Percentiles rank a stretch among this genome's conserved stretches.
Evolutionary conservation across 73 alveolate species (phyloP).

Genomic region (Loxodes magnus): DNA sequence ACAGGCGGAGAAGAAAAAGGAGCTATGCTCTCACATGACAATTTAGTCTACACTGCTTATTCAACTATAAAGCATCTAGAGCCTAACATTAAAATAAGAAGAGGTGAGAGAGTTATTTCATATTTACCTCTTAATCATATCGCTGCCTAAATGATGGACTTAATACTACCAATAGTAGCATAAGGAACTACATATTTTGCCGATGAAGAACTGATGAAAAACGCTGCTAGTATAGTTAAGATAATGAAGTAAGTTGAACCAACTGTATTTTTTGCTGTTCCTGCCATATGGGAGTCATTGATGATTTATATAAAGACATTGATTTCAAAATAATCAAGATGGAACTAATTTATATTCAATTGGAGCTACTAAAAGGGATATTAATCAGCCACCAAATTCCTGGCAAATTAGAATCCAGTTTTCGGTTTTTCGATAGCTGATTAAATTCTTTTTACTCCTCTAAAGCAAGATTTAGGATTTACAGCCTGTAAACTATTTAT

Average conservation of each 20-base stretch:
- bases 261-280: slow-evolving; percentile 39
- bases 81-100: neutral
- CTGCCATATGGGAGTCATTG: slow-evolving; percentile 35
- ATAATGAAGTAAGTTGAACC: slow-evolving; percentile 26
- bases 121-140: slow-evolving; percentile 58
- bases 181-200: slow-evolving; percentile 16
- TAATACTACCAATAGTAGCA: slow-evolving; percentile 7
- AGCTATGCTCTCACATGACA: slow-evolving; percentile 67
- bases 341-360: slow-evolving; percentile 5
- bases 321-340: neutral
- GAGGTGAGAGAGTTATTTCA: slow-evolving; percentile 28
- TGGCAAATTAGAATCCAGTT: slow-evolving; percentile 15
- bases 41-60: slow-evolving; percentile 30
- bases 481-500: slow-evolving; percentile 4
- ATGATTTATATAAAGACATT: slow-evolving; percentile 11
- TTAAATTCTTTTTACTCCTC: slow-evolving; percentile 6
- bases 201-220: slow-evolving; percentile 25
- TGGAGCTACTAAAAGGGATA: slow-evolving; percentile 26
- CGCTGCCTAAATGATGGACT: slow-evolving; percentile 46
- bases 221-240: slow-evolving; percentile 10
- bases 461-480: slow-evolving; percentile 24
- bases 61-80: neutral
- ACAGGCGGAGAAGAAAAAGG: slow-evolving; percentile 81
- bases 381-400: neutral
- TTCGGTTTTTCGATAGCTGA: slow-evolving; percentile 24